Evolutionary conservation across 1,284 basidiomycete species (phyloP), one percentile per base, ranked within the genome.

Genomic region (Ceraceosorus guamensis): DNA sequence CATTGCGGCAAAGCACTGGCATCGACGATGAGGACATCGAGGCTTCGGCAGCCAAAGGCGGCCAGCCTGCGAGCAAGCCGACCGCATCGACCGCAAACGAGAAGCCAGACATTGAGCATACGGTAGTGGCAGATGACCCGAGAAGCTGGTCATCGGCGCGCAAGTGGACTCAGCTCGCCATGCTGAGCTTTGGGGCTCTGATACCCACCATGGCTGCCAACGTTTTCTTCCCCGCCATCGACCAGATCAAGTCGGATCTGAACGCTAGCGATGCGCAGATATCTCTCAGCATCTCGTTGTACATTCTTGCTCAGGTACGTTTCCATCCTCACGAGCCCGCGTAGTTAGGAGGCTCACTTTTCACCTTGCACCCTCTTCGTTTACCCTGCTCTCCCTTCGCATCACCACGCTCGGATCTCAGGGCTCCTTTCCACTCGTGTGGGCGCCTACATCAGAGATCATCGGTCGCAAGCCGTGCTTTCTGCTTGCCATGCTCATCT

Each of bases 401-500:
- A 24, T 24, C 3, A 3, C 24, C 24, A 24, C 24, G 3, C 24
- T 24, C 16, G 39, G 39, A 16, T 16, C 39, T 11, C 11, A 41
- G 39, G 16, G 39, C 2, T 16, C 16, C 11, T 41, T 41, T 41
- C 87, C 87, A 0, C 68, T 87, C 13, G 53, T 87, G 5, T 89
- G 88, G 88, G 83, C 81, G 52, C 81, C 83, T 0, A 77, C 86
- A 16, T 86, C 85, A 53, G 88, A 91, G 73, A 82, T 92, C 50
- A 85, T 84, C 37, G 60, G 60, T 37, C 48, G 60, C 14, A 61
- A 61, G 45, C n/a, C 30, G 8, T 44, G 46, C 58, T 61, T 61
- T 43, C 16, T 59, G 6, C 31, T 16, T 6, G 57, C 52, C 32
- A 55, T 49, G 14, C 18, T 34, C 39, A 39, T 62, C 47, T 62